These are phyloP conservation scores for Crassisporium funariophilum DNA, from an alignment of 768 basidiomycete genomes.

Conservation along the genomic window DNA sequence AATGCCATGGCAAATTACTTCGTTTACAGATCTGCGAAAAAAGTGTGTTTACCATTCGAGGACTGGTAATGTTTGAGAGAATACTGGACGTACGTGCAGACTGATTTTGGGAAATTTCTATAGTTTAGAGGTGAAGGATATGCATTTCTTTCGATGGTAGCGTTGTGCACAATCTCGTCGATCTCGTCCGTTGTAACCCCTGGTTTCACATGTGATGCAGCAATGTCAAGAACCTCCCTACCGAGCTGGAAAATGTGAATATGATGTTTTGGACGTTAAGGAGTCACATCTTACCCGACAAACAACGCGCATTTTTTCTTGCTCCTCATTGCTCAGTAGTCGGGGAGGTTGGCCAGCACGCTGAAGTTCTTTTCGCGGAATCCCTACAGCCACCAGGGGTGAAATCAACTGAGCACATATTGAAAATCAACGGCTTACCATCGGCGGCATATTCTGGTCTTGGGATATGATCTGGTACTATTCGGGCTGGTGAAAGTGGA, in stretches of 20 bases:
- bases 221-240: slow-evolving; percentile 91
- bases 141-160: slow-evolving; percentile 83
- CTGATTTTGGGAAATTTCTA: slow-evolving; percentile 88
- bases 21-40: slow-evolving; percentile 77
- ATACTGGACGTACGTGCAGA: slow-evolving; percentile 80
- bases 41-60: not conserved
- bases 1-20: slow-evolving; percentile 96
- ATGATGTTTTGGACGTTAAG: not conserved
- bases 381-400: slow-evolving; percentile 41
- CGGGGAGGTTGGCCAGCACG: slow-evolving; percentile 61
- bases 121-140: slow-evolving; percentile 97
- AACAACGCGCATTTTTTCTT: slow-evolving; percentile 85
- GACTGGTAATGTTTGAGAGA: not conserved
- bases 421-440: slow-evolving; percentile 27
- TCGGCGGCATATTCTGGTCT: slow-evolving; percentile 84
- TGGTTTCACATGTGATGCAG: slow-evolving; percentile 83
- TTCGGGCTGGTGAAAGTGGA: slow-evolving; percentile 79
- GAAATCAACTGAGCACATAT: slow-evolving; percentile 22
- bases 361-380: slow-evolving; percentile 60
- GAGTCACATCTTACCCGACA: slow-evolving; percentile 65
- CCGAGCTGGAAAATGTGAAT: slow-evolving; percentile 57
- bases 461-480: slow-evolving; percentile 80
- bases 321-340: slow-evolving; percentile 71
- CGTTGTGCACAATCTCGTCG: slow-evolving; percentile 92
- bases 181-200: slow-evolving; percentile 96